Evolutionary conservation across 148 eudicot genomes (phyloP).

Genomic region (Chenopodium berlandieri): DNA sequence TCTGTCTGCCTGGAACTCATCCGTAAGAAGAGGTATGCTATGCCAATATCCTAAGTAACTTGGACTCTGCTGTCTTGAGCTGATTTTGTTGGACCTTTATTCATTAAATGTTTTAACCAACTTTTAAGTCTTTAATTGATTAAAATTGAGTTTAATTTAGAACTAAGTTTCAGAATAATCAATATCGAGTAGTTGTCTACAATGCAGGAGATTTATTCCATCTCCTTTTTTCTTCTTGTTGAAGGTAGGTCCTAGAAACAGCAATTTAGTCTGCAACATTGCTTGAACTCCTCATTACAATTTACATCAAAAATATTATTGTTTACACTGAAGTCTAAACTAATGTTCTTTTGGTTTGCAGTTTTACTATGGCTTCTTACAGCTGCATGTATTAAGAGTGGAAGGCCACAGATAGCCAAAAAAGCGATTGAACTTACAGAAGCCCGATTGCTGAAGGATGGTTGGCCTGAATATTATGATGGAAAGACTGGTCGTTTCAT

Average conservation of each 20-base stretch:
- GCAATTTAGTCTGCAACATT: not conserved
- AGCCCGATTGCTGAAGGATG: conserved; percentile 41
- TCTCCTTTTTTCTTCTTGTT: not conserved
- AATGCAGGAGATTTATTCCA: not conserved
- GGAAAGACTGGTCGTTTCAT: conserved; percentile 51
- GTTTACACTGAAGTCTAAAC: not conserved
- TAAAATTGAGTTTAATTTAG: too few species aligned
- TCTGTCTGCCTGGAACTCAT: not conserved
- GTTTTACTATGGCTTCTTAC: conserved; percentile 50
- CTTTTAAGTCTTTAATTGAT: too few species aligned
- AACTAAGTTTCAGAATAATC: not conserved
- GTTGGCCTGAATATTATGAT: conserved; percentile 60
- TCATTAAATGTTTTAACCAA: too few species aligned
- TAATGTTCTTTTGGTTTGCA: conserved; percentile 15
- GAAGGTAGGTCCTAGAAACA: not conserved
- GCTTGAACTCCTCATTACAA: not conserved
- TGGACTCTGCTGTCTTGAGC: too few species aligned
- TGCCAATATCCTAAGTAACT: not conserved
- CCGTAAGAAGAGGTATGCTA: not conserved
- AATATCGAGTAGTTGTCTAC: not conserved
- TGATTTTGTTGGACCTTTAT: too few species aligned
- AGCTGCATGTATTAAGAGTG: conserved; percentile 59
- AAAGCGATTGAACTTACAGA: conserved; percentile 50
- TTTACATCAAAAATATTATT: not conserved
- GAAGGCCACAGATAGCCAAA: conserved; percentile 55